phyloP scores from a whole-genome alignment of 2,329 filamentous ascomycete species.

The Zymoseptoria crescenta region DNA sequence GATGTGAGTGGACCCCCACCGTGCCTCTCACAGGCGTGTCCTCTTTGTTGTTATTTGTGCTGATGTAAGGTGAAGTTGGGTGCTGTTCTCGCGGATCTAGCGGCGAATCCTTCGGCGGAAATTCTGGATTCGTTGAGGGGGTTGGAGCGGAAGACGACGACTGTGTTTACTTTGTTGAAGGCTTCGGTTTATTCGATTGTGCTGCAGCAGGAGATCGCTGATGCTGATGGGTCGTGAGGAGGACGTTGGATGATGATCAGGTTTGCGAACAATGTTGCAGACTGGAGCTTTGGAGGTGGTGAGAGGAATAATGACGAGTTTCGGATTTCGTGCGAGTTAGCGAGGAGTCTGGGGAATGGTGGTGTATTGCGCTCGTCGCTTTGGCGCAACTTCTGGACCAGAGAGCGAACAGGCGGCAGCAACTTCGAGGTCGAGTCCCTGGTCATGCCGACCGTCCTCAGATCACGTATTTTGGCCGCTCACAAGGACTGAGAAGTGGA shows the following conservation, averaged over 20 bases:
- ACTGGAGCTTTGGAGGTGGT: background rate
- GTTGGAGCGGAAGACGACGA: slow-evolving; percentile 85
- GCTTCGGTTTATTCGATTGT: slow-evolving; percentile 98
- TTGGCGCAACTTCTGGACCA: background rate
- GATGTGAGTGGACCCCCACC: slow-evolving; percentile 50
- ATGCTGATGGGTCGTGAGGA: slow-evolving; percentile 41
- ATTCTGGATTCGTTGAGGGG: slow-evolving; percentile 80
- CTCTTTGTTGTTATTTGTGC: background rate
- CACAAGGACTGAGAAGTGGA: too few species aligned
- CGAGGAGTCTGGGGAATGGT: background rate
- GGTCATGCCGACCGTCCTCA: too few species aligned
- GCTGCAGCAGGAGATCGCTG: slow-evolving; percentile 89
- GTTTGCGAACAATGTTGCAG: too few species aligned
- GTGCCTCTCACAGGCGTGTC: slow-evolving; percentile 14
- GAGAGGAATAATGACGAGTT: background rate
- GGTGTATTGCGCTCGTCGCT: background rate
- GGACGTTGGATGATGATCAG: background rate
- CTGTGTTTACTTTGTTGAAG: slow-evolving; percentile 93
- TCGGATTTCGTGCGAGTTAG: background rate
- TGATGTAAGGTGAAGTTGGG: slow-evolving; percentile 32
- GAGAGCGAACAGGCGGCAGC: background rate
- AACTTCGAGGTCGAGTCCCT: too few species aligned
- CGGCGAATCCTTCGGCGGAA: slow-evolving; percentile 57
- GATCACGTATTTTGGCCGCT: too few species aligned
- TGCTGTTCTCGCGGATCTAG: slow-evolving; percentile 58